Evolutionary conservation across 2,329 filamentous ascomycete species (phyloP), one percentile per base, ranked within the genome.

Genomic region (Atkinsonella texensis): DNA sequence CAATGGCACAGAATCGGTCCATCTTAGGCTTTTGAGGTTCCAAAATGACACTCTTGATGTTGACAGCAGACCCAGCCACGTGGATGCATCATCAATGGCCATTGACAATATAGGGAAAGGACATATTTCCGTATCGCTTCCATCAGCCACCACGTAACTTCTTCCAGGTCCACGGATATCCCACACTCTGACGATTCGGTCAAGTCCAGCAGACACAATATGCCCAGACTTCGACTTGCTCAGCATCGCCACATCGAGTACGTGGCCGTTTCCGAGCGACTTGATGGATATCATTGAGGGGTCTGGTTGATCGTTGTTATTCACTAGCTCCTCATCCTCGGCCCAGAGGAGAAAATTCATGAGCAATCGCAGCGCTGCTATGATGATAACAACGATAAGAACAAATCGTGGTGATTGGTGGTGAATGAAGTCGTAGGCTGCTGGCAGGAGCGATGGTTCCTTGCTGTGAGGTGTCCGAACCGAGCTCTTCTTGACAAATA

Each of bases 331-430:
- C 52, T 75, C 68, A 52, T 75, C 68, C 50, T 84, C 80, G 53
- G 83, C 81, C 76, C 81, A 85, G 0, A 91, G 70, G 6, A 91
- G 71, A 59, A 85, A 87, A 55, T 83, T 87, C 71, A 87, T 87
- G 8, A 90, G 71, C 8, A 89, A 67, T 2, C 81, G 80, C 28
- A 90, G 76, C 17, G 78, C 77, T 9, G 81, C 81, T 15, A 85
- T 70, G 2, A 82, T 66, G 20, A 85, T 74, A 0, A 87, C 64
- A 3, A 87, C 70, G 12, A 80, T 76, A 8, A 87, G 69, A 6
- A 83, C 59, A 52, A 87, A 87, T 1, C 77, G 76, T 2, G 66
- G 67, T 2, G 76, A 66, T 52, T 83, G 77, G 54, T 83, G 73
- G 46, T 77, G 73, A 43, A 81, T 73, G 57, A 90, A 85, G 61